A percentile compares a stretch with the other conserved stretches of the same genome.
phyloP scores from a whole-genome alignment of 352 stramenopile species.

The Elongisporangium undulatum region DNA sequence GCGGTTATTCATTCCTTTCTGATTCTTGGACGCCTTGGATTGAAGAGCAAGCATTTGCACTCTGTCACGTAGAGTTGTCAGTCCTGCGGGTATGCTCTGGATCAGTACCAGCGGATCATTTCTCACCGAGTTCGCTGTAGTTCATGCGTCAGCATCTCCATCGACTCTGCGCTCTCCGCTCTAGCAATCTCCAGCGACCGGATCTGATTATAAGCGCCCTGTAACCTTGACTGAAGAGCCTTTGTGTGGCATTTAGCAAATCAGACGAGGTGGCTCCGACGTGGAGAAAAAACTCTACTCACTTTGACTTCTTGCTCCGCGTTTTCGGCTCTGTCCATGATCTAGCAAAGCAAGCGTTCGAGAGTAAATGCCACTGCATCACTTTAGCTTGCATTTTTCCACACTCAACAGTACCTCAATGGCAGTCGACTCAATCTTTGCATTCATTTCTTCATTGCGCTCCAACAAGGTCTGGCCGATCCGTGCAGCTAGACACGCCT shows the following conservation, averaged over 20 bases:
- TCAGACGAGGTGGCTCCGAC: background rate
- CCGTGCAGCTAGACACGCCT: slow-evolving; percentile 16
- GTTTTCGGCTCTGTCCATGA: slow-evolving; percentile 30
- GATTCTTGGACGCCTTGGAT: slow-evolving; percentile 13
- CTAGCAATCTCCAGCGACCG: slow-evolving; percentile 34
- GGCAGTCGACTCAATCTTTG: slow-evolving; percentile 8
- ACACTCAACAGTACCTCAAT: slow-evolving; percentile 5
- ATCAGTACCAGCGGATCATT: too few relatives aligned
- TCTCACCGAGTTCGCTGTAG: slow-evolving; percentile 2
- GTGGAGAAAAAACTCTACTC: background rate
- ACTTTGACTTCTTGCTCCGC: slow-evolving; percentile 37
- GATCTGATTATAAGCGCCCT: slow-evolving; percentile 22
- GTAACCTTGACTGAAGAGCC: slow-evolving; percentile 30
- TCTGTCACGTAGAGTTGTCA: slow-evolving; percentile 6
- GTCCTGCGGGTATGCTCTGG: too few relatives aligned
- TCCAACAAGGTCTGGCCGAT: slow-evolving; percentile 20
- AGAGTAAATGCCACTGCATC: too few relatives aligned
- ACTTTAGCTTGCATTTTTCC: background rate
- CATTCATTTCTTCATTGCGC: slow-evolving; percentile 20
- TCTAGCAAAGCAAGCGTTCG: slow-evolving; percentile 6
- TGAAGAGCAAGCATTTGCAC: slow-evolving; percentile 14
- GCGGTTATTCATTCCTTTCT: slow-evolving; percentile 9
- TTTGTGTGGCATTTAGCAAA: slow-evolving; percentile 1
- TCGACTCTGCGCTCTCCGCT: slow-evolving; percentile 22
- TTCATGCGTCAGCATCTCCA: slow-evolving; percentile 14